Evolutionary conservation across 768 basidiomycete species (phyloP), one percentile per base, ranked within the genome.

Genomic region (Chlorophyllum brunneum): DNA sequence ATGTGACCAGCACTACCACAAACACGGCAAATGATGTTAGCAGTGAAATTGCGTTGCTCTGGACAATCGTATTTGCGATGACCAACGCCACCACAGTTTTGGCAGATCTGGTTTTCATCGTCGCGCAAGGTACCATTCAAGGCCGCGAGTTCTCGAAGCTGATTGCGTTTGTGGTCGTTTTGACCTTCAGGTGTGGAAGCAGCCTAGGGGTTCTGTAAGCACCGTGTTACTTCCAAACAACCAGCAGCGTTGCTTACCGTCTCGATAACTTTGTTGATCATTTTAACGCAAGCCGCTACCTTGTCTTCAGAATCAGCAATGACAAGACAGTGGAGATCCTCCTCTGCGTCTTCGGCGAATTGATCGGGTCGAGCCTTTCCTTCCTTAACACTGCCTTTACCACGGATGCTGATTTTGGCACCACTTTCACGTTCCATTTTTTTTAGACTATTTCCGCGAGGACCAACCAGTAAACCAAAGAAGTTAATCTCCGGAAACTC

Each of bases 401-500:
- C 97, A 56, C 97, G 82, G 58, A 99, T 99, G 60, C 89, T 92
- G 63, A 99, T 99, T 72, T 98, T 98, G 5, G 97, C 97, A 29
- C 97, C 97, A 63, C 89, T 92, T 62, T 98, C 92, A 53, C 91
- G 79, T 70, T 99, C 97, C 97, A 99, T 99, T 72, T 93, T 95
- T 80, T 99, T 99, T 79, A 98, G 73, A 74, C 95, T 95, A 67
- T 99, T 98, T 40, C 97, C 97, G 63, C 97, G 89, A 63, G 97
- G 97, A 33, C 97, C 97, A 58, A 99, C 95, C 55, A 99, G 82
- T 56, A 99, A 76, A 61, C 97, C 97, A 62, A 99, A 98, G 74
- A 98, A 99, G 67, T 99, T 99, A 77, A 99, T 98, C 72, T 98
- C 95, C 1, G 97, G 97, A 61, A 99, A 99, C 71, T 99, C 97